Evolutionary conservation across 202 grass and related monocot species (phyloP).

Genomic region (Eragrostis tef): DNA sequence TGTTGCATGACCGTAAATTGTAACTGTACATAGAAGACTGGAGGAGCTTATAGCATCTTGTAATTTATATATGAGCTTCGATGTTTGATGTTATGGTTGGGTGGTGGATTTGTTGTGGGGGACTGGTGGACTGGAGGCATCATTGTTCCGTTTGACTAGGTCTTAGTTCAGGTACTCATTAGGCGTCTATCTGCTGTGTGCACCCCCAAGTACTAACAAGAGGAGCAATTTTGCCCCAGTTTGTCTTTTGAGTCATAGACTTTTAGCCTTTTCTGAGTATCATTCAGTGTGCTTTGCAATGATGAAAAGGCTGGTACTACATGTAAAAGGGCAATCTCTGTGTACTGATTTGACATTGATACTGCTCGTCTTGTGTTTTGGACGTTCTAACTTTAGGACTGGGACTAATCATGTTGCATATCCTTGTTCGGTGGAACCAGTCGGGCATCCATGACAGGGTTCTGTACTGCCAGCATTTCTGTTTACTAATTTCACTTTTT

Average conservation of each 20-base stretch:
- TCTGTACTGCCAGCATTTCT: too few relatives aligned
- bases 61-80: conserved; percentile 34
- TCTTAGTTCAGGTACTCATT: background rate
- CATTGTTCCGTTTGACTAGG: background rate
- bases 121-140: background rate
- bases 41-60: conserved; percentile 42
- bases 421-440: too few relatives aligned
- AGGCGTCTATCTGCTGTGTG: background rate
- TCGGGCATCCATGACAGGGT: too few relatives aligned
- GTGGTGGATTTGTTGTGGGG: background rate
- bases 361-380: background rate
- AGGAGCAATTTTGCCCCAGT: conserved; percentile 30
- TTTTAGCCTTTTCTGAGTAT: conserved; percentile 45
- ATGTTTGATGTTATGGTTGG: background rate
- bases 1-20: conserved; percentile 28
- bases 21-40: conserved; percentile 58
- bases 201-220: conserved; percentile 22
- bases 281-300: conserved; percentile 21
- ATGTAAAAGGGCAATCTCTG: background rate
- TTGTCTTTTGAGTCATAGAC: background rate
- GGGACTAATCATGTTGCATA: too few relatives aligned
- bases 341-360: background rate
- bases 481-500: too few relatives aligned
- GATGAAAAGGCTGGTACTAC: conserved; percentile 39
- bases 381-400: background rate